Conservation (phyloP, 306 rosid genomes). For the Prinsepia uniflora region DNA sequence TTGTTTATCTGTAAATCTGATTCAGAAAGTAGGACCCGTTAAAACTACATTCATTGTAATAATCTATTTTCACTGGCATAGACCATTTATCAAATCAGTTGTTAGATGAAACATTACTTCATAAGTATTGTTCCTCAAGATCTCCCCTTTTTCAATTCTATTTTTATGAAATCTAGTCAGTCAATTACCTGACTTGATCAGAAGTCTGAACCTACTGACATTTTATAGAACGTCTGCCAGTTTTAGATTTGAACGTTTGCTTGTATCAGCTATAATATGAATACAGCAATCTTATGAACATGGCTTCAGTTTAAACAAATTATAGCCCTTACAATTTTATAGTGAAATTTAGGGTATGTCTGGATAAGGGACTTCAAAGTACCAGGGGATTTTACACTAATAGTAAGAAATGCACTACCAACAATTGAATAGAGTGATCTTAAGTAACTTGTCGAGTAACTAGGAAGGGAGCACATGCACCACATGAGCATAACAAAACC, state of each 20-base stretch:
- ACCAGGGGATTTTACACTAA: too few relatives aligned
- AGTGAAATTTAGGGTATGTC: too few relatives aligned
- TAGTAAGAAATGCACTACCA: too few relatives aligned
- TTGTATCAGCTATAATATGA: not conserved
- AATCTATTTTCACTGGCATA: not conserved
- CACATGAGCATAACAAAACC: too few relatives aligned
- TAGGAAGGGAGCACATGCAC: too few relatives aligned
- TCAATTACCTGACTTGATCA: not conserved
- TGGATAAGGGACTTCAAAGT: too few relatives aligned
- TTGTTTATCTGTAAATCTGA: constrained; percentile 90
- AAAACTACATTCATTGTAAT: constrained; percentile 2
- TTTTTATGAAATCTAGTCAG: not conserved
- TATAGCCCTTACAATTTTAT: not conserved
- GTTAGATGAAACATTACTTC: not conserved
- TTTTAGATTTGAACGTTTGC: not conserved
- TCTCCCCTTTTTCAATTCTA: not conserved
- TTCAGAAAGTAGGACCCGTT: constrained; percentile 21
- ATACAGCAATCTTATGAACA: not conserved
- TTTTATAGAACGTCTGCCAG: not conserved
- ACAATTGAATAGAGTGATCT: too few relatives aligned
- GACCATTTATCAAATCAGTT: not conserved
- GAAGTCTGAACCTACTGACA: not conserved
- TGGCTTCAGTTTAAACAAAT: not conserved
- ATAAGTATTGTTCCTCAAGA: not conserved
- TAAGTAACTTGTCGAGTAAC: too few relatives aligned